Conservation (phyloP, 2,329 filamentous ascomycete species). For the Paramyrothecium sp. region DNA sequence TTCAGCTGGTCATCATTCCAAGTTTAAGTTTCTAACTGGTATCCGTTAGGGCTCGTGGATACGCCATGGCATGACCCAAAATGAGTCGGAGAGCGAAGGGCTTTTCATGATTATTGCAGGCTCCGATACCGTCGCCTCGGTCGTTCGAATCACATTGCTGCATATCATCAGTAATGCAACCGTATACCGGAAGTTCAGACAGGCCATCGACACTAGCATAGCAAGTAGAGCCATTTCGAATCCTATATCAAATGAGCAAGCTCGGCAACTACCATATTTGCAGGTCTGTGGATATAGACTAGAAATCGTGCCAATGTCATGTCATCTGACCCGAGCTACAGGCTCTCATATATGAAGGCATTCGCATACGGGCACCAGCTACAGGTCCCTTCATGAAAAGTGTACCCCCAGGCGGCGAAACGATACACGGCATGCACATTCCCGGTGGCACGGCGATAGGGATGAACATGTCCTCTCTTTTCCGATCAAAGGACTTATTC, state of each 20-base stretch:
- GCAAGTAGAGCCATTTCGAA: constrained; percentile 7
- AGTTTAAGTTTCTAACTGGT: constrained; percentile 10
- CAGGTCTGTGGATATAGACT: constrained; percentile 13
- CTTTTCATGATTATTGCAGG: constrained; percentile 41
- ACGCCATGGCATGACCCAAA: background rate
- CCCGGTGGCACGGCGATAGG: background rate
- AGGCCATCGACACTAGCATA: constrained; percentile 15
- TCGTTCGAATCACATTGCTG: constrained; percentile 51
- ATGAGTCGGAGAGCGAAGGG: fast-evolving
- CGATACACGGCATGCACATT: background rate
- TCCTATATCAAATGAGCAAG: constrained; percentile 25
- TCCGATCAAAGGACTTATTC: background rate
- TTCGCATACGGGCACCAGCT: background rate
- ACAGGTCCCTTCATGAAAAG: background rate
- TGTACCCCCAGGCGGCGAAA: background rate
- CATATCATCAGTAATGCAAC: constrained; percentile 49
- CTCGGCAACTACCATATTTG: constrained; percentile 38
- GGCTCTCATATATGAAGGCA: background rate
- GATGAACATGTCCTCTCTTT: background rate
- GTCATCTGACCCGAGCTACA: background rate
- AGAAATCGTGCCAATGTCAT: no score
- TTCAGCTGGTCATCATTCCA: background rate
- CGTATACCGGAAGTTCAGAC: constrained; percentile 42
- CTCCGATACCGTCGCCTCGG: constrained; percentile 56
- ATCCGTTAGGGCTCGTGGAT: background rate